Evolutionary conservation across 495 filamentous ascomycete genomes (phyloP).

Genomic region (Annulohypoxylon moriforme): DNA sequence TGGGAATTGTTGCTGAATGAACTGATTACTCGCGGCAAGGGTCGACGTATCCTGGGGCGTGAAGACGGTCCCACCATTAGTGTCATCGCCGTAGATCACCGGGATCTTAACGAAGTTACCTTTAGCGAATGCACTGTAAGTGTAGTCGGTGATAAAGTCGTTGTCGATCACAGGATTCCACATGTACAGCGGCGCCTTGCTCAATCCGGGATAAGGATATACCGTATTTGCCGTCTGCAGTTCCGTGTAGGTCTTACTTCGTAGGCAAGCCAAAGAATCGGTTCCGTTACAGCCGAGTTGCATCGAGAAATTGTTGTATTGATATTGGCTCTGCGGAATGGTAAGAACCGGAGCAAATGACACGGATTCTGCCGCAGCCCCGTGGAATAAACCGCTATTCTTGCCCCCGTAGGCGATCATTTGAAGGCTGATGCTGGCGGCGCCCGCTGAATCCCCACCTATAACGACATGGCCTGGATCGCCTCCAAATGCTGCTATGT

Average conservation of each 20-base stretch:
- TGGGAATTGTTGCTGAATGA: slow-evolving; percentile 73
- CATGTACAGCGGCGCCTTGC: slow-evolving; percentile 63
- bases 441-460: slow-evolving; percentile 76
- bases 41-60: slow-evolving; percentile 62
- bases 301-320: slow-evolving; percentile 70
- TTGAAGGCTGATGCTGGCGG: slow-evolving; percentile 49
- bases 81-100: slow-evolving; percentile 75
- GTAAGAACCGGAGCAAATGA: slow-evolving; percentile 72
- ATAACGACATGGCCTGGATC: slow-evolving; percentile 71
- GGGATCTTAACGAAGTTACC: slow-evolving; percentile 76
- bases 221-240: slow-evolving; percentile 66
- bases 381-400: slow-evolving; percentile 69
- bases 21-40: slow-evolving; percentile 61
- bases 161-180: slow-evolving; percentile 70
- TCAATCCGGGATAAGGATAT: slow-evolving; percentile 65
- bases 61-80: slow-evolving; percentile 77
- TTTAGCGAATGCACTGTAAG: slow-evolving; percentile 66
- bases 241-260: slow-evolving; percentile 57
- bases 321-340: slow-evolving; percentile 69
- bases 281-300: slow-evolving; percentile 63
- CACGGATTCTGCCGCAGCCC: slow-evolving; percentile 71
- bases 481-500: slow-evolving; percentile 77
- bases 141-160: slow-evolving; percentile 68
- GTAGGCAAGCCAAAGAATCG: slow-evolving; percentile 70
- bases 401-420: slow-evolving; percentile 54